phyloP scores from a whole-genome alignment of 306 rosid species.

The Clitoria ternatea region DNA sequence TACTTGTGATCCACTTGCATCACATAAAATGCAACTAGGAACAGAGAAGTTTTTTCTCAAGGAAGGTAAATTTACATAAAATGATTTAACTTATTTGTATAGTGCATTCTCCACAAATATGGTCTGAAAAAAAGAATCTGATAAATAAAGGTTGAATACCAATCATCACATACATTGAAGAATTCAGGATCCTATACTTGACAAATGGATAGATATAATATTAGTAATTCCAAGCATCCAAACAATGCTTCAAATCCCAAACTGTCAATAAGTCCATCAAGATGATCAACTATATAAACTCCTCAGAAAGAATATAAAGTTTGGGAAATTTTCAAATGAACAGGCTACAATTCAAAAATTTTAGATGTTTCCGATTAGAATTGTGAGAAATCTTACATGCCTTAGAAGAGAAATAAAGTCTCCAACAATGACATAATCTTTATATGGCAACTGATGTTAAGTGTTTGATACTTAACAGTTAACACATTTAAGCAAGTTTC shows the following conservation, averaged over 20 bases:
- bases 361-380: slow-evolving; percentile 3
- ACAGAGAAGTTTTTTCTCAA: not conserved
- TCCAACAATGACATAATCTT: slow-evolving; percentile 5
- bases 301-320: not conserved
- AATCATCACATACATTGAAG: not conserved
- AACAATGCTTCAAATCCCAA: slow-evolving; percentile 13
- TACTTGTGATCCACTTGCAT: not conserved
- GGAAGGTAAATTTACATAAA: slow-evolving; percentile 19
- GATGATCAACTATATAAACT: slow-evolving; percentile 16
- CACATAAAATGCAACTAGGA: slow-evolving; percentile 4
- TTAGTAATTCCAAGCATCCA: slow-evolving; percentile 10
- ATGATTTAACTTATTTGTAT: not conserved
- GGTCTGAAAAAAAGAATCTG: not conserved
- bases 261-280: slow-evolving; percentile 17
- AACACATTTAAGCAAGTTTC: not conserved
- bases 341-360: not conserved
- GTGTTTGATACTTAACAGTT: not conserved
- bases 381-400: not conserved
- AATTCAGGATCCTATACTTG: not conserved
- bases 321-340: not conserved
- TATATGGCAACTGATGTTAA: not conserved
- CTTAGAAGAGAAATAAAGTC: not conserved
- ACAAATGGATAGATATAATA: slow-evolving; percentile 8
- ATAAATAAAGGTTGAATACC: not conserved
- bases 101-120: slow-evolving; percentile 9